Evolutionary conservation across 1,284 basidiomycete species (phyloP).

Genomic region (Paramarasmius palmivorus): DNA sequence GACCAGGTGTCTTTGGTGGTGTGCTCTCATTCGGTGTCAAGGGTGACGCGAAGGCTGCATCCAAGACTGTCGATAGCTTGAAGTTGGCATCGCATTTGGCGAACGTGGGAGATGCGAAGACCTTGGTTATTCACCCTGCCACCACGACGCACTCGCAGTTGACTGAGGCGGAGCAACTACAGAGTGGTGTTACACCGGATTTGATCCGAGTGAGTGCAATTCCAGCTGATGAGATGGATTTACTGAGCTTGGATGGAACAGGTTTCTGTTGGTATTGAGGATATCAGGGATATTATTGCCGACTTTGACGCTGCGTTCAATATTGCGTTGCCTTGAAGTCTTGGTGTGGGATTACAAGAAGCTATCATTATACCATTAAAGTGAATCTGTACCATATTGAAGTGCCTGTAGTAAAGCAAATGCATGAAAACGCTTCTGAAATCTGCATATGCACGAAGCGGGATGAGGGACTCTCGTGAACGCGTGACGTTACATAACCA

Average conservation of each 20-base stretch:
- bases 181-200: conserved; percentile 79
- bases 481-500: too few relatives aligned
- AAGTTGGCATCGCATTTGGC: conserved; percentile 77
- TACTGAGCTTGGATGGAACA: conserved; percentile 4
- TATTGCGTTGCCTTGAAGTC: conserved; percentile 22
- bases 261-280: conserved; percentile 75
- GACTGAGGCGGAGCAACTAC: conserved; percentile 63
- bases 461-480: too few relatives aligned
- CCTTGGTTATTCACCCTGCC: conserved; percentile 81
- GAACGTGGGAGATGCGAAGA: conserved; percentile 82
- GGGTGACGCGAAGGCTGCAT: conserved; percentile 61
- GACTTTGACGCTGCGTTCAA: conserved; percentile 73
- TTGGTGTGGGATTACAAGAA: neutral
- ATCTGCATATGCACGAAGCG: too few relatives aligned
- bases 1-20: conserved; percentile 69
- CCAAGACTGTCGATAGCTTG: conserved; percentile 73
- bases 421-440: too few relatives aligned
- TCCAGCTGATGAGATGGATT: neutral
- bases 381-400: too few relatives aligned
- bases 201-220: conserved; percentile 65
- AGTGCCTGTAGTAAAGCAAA: too few relatives aligned
- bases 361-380: too few relatives aligned
- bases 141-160: conserved; percentile 86
- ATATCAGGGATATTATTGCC: conserved; percentile 82
- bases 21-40: conserved; percentile 84